Conservation (phyloP, 2,329 filamentous ascomycete genomes). For the Epichloe uncinata region DNA sequence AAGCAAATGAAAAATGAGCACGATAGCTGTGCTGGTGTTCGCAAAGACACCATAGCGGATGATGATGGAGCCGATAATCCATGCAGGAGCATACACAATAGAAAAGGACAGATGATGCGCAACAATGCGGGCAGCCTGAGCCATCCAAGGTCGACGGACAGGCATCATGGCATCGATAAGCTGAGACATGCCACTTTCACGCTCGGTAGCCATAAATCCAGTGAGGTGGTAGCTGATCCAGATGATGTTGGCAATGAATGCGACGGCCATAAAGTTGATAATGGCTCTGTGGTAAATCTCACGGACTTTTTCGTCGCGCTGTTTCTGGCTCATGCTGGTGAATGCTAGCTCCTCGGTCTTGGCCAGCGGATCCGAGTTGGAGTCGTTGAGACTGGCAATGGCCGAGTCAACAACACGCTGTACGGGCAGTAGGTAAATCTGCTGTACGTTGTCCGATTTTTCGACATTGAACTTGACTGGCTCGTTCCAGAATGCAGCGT, state of each 20-base stretch:
- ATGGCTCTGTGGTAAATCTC: conserved; percentile 56
- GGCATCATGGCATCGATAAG: conserved; percentile 88
- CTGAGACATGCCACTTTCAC: conserved; percentile 77
- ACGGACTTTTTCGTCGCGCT: conserved; percentile 54
- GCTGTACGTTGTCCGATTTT: conserved; percentile 54
- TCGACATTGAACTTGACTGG: conserved; percentile 50
- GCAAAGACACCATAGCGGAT: conserved; percentile 50
- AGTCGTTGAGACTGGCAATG: conserved; percentile 45
- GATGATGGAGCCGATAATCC: conserved; percentile 63
- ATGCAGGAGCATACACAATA: conserved; percentile 66
- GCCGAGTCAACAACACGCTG: conserved; percentile 65
- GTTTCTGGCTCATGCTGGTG: conserved; percentile 54
- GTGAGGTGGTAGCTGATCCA: conserved; percentile 79
- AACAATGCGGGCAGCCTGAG: conserved; percentile 63
- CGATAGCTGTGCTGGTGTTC: conserved; percentile 48
- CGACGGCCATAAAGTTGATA: conserved; percentile 63
- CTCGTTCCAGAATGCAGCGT: conserved; percentile 48
- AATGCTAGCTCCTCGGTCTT: conserved; percentile 55
- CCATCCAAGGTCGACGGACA: conserved; percentile 58
- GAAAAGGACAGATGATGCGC: conserved; percentile 73
- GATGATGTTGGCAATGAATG: conserved; percentile 66
- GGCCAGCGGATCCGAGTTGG: conserved; percentile 24
- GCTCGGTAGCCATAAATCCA: conserved; percentile 72
- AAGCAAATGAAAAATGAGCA: conserved; percentile 63
- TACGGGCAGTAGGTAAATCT: conserved; percentile 67